Base-by-base conservation (phyloP, 352 stramenopile species). In the Globisporangium spiculum region DNA sequence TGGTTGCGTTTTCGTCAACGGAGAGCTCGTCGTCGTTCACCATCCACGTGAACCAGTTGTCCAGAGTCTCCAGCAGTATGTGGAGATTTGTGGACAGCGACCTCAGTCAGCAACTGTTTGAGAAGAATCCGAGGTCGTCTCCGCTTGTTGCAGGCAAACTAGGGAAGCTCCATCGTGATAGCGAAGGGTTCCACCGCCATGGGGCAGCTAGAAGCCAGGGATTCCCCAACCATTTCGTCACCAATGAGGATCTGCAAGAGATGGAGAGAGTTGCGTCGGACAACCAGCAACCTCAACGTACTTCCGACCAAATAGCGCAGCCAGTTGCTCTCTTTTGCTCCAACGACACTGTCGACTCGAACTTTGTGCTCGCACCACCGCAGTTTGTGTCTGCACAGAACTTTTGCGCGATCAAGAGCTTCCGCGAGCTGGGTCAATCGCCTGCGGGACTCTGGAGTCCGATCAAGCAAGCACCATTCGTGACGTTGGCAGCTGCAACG, bases 341-440 rank as follows among this genome's bases (percentile, higher is more conserved):
- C 6, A 86, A 79, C n/a, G 73, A 84, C 46, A 86, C 82, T n/a
- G 46, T 86, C 22, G 79, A 92, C 68, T 73, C 82, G 54, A 92
- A 92, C 72, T 92, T 90, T 66, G 84, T 92, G 56, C 71, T 92
- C 30, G 75, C 82, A 6, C 78, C 82, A 0, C 76, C 76, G 4
- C 70, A 68, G 9, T 52, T 89, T 12, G 78, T 91, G 30, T 69
- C 71, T 4, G 70, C 76, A 2, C 84, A 91, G 46, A 92, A 92
- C 63, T 81, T 73, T n/a, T 86, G 78, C 12, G 80, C 79, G 20
- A 44, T 64, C 26, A 78, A 56, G n/a, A 32, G n/a, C 10, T 86
- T 84, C 48, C 55, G 71, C 4, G 66, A 78, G 46, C 65, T 75
- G 27, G 70, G 69, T 0, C 67, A 55, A 14, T 18, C 63, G 3